phyloP scores from a whole-genome alignment of 2,329 filamentous ascomycete genomes.

The Chaetothyriales sp. region DNA sequence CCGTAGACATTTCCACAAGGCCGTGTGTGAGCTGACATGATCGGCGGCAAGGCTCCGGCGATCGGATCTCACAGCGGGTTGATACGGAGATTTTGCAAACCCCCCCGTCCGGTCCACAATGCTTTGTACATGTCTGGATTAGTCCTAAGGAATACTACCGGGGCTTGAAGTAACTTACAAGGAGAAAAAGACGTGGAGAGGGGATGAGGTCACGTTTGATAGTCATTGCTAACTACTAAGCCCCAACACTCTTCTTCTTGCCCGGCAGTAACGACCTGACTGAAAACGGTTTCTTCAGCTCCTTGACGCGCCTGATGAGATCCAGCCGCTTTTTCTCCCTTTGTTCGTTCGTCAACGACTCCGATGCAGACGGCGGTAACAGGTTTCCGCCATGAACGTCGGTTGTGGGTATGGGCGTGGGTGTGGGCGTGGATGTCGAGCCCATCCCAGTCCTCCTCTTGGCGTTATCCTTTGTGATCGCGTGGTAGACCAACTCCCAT shows the following conservation, averaged over 20 bases:
- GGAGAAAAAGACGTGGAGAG: no score
- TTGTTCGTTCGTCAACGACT: conserved; percentile 12
- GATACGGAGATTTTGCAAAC: no score
- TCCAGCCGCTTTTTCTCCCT: conserved; percentile 22
- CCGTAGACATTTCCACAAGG: no score
- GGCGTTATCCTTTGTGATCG: conserved; percentile 11
- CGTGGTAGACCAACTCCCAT: conserved; percentile 15
- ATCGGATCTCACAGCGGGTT: no score
- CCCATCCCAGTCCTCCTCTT: conserved; percentile 4
- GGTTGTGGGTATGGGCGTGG: not conserved
- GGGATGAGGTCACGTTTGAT: no score
- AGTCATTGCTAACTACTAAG: no score
- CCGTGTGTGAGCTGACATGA: no score
- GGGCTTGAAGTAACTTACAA: no score
- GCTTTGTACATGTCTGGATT: no score
- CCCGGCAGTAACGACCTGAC: conserved; percentile 15
- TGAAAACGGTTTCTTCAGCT: conserved; percentile 21
- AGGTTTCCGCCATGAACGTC: not conserved
- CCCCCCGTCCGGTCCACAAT: no score
- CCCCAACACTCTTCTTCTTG: conserved; percentile 8
- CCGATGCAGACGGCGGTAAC: not conserved
- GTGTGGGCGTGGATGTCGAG: conserved; percentile 1
- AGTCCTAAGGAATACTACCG: no score
- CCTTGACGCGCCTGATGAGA: conserved; percentile 24
- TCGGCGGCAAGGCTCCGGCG: no score